Conservation (phyloP, 768 basidiomycete species). For the Lactifluus echinatus region DNA sequence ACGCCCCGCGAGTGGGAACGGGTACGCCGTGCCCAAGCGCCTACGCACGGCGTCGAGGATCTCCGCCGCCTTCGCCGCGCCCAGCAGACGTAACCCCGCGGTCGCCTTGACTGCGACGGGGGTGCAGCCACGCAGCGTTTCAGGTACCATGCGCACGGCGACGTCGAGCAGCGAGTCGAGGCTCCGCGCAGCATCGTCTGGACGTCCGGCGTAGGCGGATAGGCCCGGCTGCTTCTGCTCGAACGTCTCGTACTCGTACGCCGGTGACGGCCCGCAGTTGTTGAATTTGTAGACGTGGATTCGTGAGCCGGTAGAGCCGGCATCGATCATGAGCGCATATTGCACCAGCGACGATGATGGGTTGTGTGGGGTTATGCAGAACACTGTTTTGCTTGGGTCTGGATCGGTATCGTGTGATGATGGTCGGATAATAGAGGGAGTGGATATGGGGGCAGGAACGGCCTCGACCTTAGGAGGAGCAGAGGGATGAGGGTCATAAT, state of each 20-base stretch:
- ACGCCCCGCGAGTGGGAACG: constrained; percentile 54
- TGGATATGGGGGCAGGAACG: neutral
- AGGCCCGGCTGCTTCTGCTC: constrained; percentile 74
- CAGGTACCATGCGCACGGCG: constrained; percentile 72
- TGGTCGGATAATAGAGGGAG: constrained; percentile 26
- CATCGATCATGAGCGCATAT: constrained; percentile 96
- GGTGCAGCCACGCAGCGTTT: constrained; percentile 56
- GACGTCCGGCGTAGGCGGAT: constrained; percentile 48
- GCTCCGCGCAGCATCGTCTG: constrained; percentile 65
- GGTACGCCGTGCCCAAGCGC: constrained; percentile 49
- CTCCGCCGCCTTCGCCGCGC: constrained; percentile 47
- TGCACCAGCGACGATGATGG: constrained; percentile 57
- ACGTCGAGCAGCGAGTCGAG: constrained; percentile 75
- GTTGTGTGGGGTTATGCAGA: constrained; percentile 54
- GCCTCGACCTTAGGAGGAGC: neutral
- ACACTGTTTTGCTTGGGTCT: constrained; percentile 60
- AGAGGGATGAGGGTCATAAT: neutral
- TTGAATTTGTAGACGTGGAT: constrained; percentile 99
- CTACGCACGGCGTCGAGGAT: constrained; percentile 69
- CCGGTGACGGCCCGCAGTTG: constrained; percentile 68
- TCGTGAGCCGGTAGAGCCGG: constrained; percentile 93
- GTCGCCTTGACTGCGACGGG: constrained; percentile 91
- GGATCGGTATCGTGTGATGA: constrained; percentile 65
- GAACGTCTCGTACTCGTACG: constrained; percentile 92
- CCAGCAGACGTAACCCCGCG: constrained; percentile 75